Base-by-base conservation (phyloP, 148 eudicot species). In the Agrostemma githago region DNA sequence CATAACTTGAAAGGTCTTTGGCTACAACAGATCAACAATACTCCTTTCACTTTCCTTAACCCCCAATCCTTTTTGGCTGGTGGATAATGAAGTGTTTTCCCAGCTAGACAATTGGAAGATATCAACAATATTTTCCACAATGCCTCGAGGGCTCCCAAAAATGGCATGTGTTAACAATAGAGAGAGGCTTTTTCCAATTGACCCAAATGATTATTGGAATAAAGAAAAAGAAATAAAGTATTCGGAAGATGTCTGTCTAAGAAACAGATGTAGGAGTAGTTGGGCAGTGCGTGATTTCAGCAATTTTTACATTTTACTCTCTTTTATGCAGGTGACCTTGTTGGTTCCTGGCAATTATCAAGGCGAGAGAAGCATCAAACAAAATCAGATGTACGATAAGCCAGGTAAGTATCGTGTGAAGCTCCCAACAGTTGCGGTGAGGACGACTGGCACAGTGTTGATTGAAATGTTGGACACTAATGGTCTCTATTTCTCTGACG, bases 341-440 rank as follows among this genome's bases (percentile, higher is more conserved):
- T 72, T 95, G 82, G 98, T 92, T 81, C 98, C 98, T 72, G 97
- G 98, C 16, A 95, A 95, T 82, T 95, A 88, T 83, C 97, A 90
- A 88, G 98, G 98, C 14, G 89, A 95, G 43, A 85, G 97, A 84
- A 90, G 86, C 7, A 92, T 92, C 69, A 92, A 83, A 85, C 93
- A 78, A 75, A 88, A 73, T 72, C 87, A 86, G 82, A 68, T 87
- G 16, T 87, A 82, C 74, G 84, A 86, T 58, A 77, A 71, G 44
- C 78, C 97, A 37, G 98, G 97, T 57, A 88, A 79, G 42, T 83
- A 90, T 77, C 87, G 90, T 17, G 78, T 92, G 76, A 95, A 92
- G 88, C 88, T 95, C 66, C 96, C 97, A 37, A 92, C 97, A n/a
- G 96, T 95, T 26, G 86, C 85, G 21, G 96, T 95, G 10, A 86